Percentiles rank a stretch among this genome's conserved stretches.
Evolutionary conservation across 345 rosid species (phyloP).

Genomic region (Pugionium cornutum): DNA sequence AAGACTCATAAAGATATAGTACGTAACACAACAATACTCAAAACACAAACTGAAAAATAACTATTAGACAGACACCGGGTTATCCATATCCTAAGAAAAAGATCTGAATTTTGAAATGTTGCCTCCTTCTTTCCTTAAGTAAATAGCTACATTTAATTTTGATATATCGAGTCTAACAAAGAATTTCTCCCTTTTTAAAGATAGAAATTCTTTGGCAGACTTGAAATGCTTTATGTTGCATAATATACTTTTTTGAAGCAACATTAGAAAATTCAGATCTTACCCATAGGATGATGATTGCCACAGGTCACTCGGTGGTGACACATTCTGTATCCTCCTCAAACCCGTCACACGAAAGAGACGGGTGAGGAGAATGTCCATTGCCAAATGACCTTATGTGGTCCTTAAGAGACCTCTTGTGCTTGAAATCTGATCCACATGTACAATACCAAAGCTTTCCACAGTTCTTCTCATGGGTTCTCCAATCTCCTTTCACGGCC

Average conservation of each 20-base stretch:
- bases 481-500: conserved; percentile 96
- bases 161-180: conserved; percentile 41
- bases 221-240: conserved; percentile 18
- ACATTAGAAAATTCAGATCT: conserved; percentile 39
- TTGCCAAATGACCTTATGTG: conserved; percentile 82
- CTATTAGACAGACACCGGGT: conserved; percentile 11
- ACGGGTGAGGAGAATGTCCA: conserved; percentile 64
- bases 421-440: conserved; percentile 97
- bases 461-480: conserved; percentile 98
- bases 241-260: conserved; percentile 19
- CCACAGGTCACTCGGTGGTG: conserved; percentile 29
- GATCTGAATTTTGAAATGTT: conserved; percentile 39
- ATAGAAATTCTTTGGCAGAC: conserved; percentile 43
- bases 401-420: conserved; percentile 92
- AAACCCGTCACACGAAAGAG: conserved; percentile 30
- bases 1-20: conserved; percentile 18
- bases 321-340: conserved; percentile 43
- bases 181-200: conserved; percentile 39
- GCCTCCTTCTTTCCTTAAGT: conserved; percentile 15
- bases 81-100: conserved; percentile 17
- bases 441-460: conserved; percentile 96
- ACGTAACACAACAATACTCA: conserved; percentile 33
- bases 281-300: conserved; percentile 22
- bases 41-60: not conserved
- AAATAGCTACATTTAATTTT: not conserved